Conservation (phyloP, 305 asterid species). For the Salvia sclarea region DNA sequence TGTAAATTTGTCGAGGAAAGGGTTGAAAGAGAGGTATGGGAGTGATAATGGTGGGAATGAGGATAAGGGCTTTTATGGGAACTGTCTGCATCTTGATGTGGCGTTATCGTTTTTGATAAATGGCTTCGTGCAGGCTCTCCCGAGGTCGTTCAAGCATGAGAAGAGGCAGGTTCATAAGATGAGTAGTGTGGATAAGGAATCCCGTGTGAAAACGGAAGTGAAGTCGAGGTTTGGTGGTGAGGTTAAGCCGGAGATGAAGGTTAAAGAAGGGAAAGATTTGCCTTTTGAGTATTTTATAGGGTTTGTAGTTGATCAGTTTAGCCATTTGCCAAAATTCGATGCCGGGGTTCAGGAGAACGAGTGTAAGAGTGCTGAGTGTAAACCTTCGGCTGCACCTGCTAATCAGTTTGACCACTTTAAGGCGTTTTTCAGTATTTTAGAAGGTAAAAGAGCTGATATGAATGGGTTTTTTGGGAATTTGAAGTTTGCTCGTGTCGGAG, state of each 20-base stretch:
- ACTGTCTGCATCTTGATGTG: slow-evolving; percentile 69
- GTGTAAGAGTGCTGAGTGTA: slow-evolving; percentile 37
- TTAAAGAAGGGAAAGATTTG: slow-evolving; percentile 52
- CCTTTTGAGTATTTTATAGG: slow-evolving; percentile 72
- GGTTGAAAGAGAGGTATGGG: slow-evolving; percentile 63
- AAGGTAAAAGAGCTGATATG: slow-evolving; percentile 84
- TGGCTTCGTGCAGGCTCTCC: slow-evolving; percentile 78
- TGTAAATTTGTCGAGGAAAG: slow-evolving; percentile 44
- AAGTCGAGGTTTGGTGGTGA: slow-evolving; percentile 34
- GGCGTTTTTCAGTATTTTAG: slow-evolving; percentile 60
- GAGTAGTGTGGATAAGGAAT: slow-evolving; percentile 37
- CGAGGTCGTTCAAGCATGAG: slow-evolving; percentile 56
- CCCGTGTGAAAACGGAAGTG: slow-evolving; percentile 31
- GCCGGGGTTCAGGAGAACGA: slow-evolving; percentile 47
- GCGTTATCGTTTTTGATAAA: slow-evolving; percentile 65
- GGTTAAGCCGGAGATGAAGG: slow-evolving; percentile 45
- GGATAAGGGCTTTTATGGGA: slow-evolving; percentile 43
- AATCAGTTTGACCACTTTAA: slow-evolving; percentile 63
- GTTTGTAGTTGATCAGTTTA: slow-evolving; percentile 68
- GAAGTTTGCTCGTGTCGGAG: slow-evolving; percentile 93
- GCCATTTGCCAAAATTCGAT: slow-evolving; percentile 67
- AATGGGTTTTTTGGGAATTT: slow-evolving; percentile 74
- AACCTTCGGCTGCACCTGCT: slow-evolving; percentile 33
- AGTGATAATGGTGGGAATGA: slow-evolving; percentile 42
- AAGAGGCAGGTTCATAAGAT: slow-evolving; percentile 52